Base-by-base conservation (phyloP, 225 moss, liverwort and hornwort species). In the Pseudoscleropodium purum region DNA sequence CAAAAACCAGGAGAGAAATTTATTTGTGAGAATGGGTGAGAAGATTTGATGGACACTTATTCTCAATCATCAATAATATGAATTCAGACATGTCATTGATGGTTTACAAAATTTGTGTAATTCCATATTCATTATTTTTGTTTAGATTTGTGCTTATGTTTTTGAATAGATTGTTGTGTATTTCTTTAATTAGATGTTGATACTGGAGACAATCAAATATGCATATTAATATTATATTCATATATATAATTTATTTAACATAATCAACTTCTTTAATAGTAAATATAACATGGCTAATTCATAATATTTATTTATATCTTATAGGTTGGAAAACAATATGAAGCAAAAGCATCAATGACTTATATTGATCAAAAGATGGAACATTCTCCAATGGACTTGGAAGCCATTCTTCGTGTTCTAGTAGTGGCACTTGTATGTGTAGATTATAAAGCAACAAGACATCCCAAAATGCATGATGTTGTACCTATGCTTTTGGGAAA, bases 131-230 rank as follows among this genome's bases (percentile, higher is more conserved):
- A 75, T 47, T 4, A 18, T 0, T 47, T 47, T 18, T 0, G 11
- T 30, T 30, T 16, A 18, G 9, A 43, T 73, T 72, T 43, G 43
- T 0, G 7, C 41, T 72, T 26, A 45, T 5, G 3, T 17, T 3
- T 16, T 15, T 29, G 5, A 47, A 75, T 30, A 27, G 17, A 30
- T 30, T 47, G 6, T 47, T 75, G 30, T 30, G 5, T 30, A 0
- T 17, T 30, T 47, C 1, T 30, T 10, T 2, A 6, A 1, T 74
- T 18, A 10, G 18, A 75, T 75, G 0, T 29, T 73, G 17, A 73
- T 73, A 2, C 6, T 9, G 1, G 0, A 1, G 29, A 73, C 2
- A 72, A 41, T 41, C 3, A 9, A 8, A 14, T 15, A 15, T 72
- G 9, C 15, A 5, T 15, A 72, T 4, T 2, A 16, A 1, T 27